Conservation (phyloP, 148 eudicot species). For the Vaccinium darrowii region DNA sequence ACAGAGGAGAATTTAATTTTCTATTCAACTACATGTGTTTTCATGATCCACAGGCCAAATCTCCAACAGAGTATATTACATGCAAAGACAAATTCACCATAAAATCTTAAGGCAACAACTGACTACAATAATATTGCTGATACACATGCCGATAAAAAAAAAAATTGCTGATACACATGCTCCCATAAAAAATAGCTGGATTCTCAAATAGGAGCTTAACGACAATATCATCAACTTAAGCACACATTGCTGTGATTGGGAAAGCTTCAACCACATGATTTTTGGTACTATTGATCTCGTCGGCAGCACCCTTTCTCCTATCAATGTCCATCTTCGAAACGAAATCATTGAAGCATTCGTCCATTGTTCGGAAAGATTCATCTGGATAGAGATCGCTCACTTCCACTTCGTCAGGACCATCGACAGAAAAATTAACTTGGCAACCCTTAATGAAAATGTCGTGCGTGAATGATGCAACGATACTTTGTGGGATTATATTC, state of each 20-base stretch:
- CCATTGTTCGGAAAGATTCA: slow-evolving; percentile 29
- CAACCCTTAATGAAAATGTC: slow-evolving; percentile 53
- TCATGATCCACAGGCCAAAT: not conserved
- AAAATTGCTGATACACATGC: not conserved
- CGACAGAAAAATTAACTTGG: slow-evolving; percentile 34
- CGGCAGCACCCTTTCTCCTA: not conserved
- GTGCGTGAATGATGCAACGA: slow-evolving; percentile 47
- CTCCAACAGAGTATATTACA: not conserved
- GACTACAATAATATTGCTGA: not conserved
- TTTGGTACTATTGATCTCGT: not conserved
- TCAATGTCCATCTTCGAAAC: slow-evolving; percentile 7
- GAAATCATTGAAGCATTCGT: slow-evolving; percentile 36
- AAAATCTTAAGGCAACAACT: not conserved
- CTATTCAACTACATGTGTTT: not conserved
- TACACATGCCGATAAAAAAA: not conserved
- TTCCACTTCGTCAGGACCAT: slow-evolving; percentile 35
- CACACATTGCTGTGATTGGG: slow-evolving; percentile 22
- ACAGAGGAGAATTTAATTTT: not conserved
- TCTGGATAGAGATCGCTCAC: slow-evolving; percentile 31
- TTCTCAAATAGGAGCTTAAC: not conserved
- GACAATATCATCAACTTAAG: not conserved
- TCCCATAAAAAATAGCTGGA: not conserved
- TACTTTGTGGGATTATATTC: slow-evolving; percentile 31
- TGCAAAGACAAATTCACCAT: not conserved
- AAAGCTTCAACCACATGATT: slow-evolving; percentile 15